phyloP scores from a whole-genome alignment of 345 rosid genomes.

The Populus simonii region DNA sequence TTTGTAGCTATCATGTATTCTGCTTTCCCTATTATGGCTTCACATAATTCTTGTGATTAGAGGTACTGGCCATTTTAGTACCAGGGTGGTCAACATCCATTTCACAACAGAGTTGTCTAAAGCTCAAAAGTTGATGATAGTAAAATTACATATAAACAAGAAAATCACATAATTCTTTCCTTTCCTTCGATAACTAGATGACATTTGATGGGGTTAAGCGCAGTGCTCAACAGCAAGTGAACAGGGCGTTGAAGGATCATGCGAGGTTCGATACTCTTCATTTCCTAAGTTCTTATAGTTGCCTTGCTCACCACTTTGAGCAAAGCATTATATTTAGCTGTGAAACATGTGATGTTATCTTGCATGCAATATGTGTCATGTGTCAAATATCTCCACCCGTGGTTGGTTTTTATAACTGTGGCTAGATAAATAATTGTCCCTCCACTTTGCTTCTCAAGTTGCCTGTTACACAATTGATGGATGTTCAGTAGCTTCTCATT shows the following conservation, averaged over 20 bases:
- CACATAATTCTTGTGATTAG: no score
- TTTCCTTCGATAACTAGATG: conserved; percentile 47
- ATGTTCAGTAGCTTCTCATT: no score
- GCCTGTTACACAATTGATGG: no score
- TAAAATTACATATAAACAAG: not conserved
- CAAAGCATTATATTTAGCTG: not conserved
- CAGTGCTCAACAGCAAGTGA: conserved; percentile 90
- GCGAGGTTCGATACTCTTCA: conserved; percentile 49
- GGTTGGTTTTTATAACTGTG: no score
- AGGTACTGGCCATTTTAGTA: no score
- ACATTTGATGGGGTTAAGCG: conserved; percentile 95
- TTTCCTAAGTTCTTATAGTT: not conserved
- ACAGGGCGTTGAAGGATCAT: conserved; percentile 86
- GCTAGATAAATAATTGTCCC: no score
- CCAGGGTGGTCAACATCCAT: not conserved
- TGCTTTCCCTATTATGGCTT: no score
- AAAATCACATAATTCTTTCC: not conserved
- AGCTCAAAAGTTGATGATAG: no score
- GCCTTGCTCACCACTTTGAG: not conserved
- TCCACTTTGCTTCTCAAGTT: no score
- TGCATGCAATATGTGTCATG: no score
- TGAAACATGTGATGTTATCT: not conserved
- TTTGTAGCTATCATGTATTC: not conserved
- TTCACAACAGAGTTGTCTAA: not conserved
- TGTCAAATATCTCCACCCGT: no score